These are phyloP conservation scores for Globisporangium paddicum DNA, from an alignment of 352 stramenopile genomes.

Conservation along the genomic window DNA sequence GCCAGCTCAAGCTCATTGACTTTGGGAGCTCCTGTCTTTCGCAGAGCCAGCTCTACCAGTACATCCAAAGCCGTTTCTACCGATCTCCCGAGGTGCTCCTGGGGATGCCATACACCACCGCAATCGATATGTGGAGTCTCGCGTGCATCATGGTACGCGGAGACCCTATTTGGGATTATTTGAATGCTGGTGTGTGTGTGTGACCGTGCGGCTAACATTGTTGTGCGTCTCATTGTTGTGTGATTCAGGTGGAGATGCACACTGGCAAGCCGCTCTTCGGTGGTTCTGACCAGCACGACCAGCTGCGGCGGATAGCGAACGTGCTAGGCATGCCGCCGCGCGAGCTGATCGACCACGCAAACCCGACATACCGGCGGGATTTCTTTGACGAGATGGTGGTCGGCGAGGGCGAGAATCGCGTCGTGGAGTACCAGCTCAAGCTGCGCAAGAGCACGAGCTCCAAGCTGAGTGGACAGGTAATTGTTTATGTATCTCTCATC, in stretches of 20 bases:
- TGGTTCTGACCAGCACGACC: conserved; percentile 94
- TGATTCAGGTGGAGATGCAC: conserved; percentile 91
- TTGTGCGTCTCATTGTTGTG: neutral
- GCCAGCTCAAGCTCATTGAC: conserved; percentile 98
- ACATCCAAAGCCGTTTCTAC: conserved; percentile 99
- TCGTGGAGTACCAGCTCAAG: conserved; percentile 64
- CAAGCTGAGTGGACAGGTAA: conserved; percentile 32
- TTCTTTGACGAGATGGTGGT: conserved; percentile 91
- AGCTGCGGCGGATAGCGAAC: conserved; percentile 96
- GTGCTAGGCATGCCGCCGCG: conserved; percentile 93
- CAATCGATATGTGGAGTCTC: conserved; percentile 90
- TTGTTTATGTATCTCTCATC: neutral
- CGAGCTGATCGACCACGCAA: conserved; percentile 88
- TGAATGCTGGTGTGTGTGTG: neutral
- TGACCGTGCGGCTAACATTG: neutral
- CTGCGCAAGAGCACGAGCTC: conserved; percentile 41
- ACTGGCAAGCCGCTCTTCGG: conserved; percentile 98
- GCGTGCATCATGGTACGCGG: conserved; percentile 76
- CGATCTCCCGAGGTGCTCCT: conserved; percentile 87
- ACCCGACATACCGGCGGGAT: conserved; percentile 71
- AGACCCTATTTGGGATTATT: neutral
- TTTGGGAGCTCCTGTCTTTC: conserved; percentile 97
- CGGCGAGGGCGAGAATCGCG: conserved; percentile 47
- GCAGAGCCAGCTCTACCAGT: conserved; percentile 95
- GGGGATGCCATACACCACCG: conserved; percentile 73